Conservation (phyloP, 768 basidiomycete genomes). For the Asterophora lycoperdoides region DNA sequence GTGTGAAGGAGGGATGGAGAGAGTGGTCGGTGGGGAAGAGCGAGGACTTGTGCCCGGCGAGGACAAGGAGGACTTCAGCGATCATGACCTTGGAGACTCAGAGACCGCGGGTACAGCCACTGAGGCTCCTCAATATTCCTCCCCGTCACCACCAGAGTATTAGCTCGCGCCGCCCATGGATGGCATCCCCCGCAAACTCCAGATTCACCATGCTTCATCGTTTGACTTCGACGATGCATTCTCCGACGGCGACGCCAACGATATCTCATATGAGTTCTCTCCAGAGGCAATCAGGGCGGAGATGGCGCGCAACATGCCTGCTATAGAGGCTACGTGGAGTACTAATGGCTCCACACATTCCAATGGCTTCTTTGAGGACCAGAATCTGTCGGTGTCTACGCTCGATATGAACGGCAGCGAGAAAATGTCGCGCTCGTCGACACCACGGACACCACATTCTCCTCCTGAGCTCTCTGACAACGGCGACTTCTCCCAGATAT, state of each 20-base stretch:
- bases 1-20: conserved; percentile 58
- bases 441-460: conserved; percentile 19
- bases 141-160: background rate
- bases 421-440: conserved; percentile 21
- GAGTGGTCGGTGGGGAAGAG: conserved; percentile 63
- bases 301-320: conserved; percentile 46
- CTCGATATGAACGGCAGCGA: conserved; percentile 46
- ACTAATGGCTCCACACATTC: conserved; percentile 28
- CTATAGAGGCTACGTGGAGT: conserved; percentile 29
- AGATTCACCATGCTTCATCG: conserved; percentile 23
- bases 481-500: conserved; percentile 35
- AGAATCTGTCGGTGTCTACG: conserved; percentile 53
- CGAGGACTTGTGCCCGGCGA: conserved; percentile 85
- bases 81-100: conserved; percentile 55
- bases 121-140: background rate
- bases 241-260: conserved; percentile 50
- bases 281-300: conserved; percentile 60
- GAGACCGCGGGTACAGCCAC: conserved; percentile 12
- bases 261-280: conserved; percentile 49
- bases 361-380: conserved; percentile 29
- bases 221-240: conserved; percentile 67
- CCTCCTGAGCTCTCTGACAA: conserved; percentile 22
- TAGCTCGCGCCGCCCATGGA: conserved; percentile 11
- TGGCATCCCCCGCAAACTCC: conserved; percentile 9
- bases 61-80: conserved; percentile 80